Conservation (phyloP, 108 stramenopile species). For the Epithemia pelagica region DNA sequence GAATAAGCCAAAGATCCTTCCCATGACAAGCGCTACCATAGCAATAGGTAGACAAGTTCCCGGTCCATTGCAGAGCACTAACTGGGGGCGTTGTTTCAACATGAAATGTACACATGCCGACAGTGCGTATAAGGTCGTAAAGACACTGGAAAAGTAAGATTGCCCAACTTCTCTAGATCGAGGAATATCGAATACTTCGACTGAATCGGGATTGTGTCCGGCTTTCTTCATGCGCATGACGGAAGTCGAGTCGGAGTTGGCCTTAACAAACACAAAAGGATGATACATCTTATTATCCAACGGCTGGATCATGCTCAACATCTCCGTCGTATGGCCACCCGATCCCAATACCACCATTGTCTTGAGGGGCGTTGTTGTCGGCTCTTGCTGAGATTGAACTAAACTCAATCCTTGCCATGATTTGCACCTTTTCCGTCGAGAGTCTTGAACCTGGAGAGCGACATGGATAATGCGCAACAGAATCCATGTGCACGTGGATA, state of each 20-base stretch:
- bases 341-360: conserved; percentile 77
- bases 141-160: conserved; percentile 40
- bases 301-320: conserved; percentile 55
- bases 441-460: not conserved
- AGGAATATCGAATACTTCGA: conserved; percentile 42
- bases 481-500: not conserved
- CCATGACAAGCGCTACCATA: conserved; percentile 39
- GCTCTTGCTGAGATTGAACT: not conserved
- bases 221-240: conserved; percentile 23
- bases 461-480: not conserved
- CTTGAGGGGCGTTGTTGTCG: conserved; percentile 21
- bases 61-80: conserved; percentile 84
- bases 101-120: conserved; percentile 31
- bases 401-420: not conserved
- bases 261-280: conserved; percentile 57
- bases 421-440: not conserved
- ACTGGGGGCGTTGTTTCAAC: conserved; percentile 40
- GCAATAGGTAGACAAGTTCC: conserved; percentile 83
- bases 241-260: conserved; percentile 61
- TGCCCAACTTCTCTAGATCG: conserved; percentile 65
- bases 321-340: conserved; percentile 89
- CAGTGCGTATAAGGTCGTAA: conserved; percentile 42
- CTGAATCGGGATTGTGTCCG: not conserved
- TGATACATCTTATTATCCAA: conserved; percentile 40
- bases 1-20: conserved; percentile 24